Base-by-base conservation (phyloP, 257 asterid genomes). In the Voacanga thouarsii region DNA sequence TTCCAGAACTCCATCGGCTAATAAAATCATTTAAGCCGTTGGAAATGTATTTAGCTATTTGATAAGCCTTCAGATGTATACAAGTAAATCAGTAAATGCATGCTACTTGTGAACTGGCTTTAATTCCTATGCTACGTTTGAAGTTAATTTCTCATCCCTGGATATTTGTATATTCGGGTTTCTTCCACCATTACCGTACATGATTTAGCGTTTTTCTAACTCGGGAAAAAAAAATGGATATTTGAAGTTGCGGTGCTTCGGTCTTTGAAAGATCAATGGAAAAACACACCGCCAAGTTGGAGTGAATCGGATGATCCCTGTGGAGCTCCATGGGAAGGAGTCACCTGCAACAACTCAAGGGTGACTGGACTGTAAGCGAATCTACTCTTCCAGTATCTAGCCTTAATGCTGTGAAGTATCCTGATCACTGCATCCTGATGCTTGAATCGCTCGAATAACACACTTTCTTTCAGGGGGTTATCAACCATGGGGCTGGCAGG, bases 401-500 rank as follows among this genome's bases (percentile, higher is more conserved):
- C 5, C 21, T 43, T 45, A 64, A 12, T 19, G 47, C 64, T 44
- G 47, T 5, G 0, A 8, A 44, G 47, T 8, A 44, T 4, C 47
- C 23, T 53, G 12, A n/a, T 6, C 26, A 57, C 24, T 41, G 23
- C 26, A 7, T 55, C 37, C 64, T 41, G n/a, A 43, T 66, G 30
- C 24, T 24, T 12, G 9, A 65, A 45, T 21, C 2, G 70, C 47
- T 39, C 24, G 37, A n/a, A 7, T 39, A 18, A 11, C 24, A 45
- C 1, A 47, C 44, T 72, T 28, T 64, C 68, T 41, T 85, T 83
- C 91, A 94, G 98, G 81, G 94, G 97, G 51, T 80, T 94, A 75
- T 94, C 98, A 14, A 89, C 97, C 2, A 94, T 94, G 98, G 97
- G 96, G 63, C 68, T 94, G 24, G 84, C 79, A 49, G 98, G 98